Evolutionary conservation across 305 asterid genomes (phyloP), one percentile per base, ranked within the genome.

Genomic region (Fraxinus ornus): DNA sequence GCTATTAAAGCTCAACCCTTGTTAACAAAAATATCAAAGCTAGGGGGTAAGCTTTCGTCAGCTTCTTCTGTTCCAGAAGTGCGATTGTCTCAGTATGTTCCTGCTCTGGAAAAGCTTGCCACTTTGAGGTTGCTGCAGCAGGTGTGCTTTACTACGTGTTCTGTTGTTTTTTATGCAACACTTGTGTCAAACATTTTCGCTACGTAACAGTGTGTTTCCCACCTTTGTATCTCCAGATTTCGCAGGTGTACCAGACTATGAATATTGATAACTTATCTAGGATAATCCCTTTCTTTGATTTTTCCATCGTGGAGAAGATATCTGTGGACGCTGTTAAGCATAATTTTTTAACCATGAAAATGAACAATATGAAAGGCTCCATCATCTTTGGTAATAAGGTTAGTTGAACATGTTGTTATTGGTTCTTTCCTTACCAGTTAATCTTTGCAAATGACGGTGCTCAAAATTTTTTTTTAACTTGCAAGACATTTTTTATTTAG

Each of bases 41-140:
- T 95, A 81, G 98, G 98, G 26, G 98, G 98, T 78, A 93, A 92
- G 86, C 90, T 93, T 80, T 91, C 96, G 52, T 90, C 97, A 76
- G 97, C 93, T 85, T 85, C 98, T 81, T 87, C 97, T 47, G 97
- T 95, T 84, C 97, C 96, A 74, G 98, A 93, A 80, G 86, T 93
- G 57, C 95, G 90, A 81, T 79, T 95, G 81, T 90, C 95, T 52
- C 95, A 88, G 84, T 95, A 93, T 85, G 89, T 90, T 84, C 93
- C 93, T 85, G 87, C 95, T 3, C 81, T 93, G 77, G 98, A 93
- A 88, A 93, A 91, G 88, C 95, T 93, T 83, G 95, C 93, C 64
- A 87, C 98, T 35, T 89, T 95, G 85, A 90, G 98, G 88, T 86
- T 93, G 89, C 93, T 95, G 80, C 98, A 90, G 87, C 92, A 93